phyloP scores from a whole-genome alignment of 768 basidiomycete genomes.

The Brasilioporus rufonigricans region DNA sequence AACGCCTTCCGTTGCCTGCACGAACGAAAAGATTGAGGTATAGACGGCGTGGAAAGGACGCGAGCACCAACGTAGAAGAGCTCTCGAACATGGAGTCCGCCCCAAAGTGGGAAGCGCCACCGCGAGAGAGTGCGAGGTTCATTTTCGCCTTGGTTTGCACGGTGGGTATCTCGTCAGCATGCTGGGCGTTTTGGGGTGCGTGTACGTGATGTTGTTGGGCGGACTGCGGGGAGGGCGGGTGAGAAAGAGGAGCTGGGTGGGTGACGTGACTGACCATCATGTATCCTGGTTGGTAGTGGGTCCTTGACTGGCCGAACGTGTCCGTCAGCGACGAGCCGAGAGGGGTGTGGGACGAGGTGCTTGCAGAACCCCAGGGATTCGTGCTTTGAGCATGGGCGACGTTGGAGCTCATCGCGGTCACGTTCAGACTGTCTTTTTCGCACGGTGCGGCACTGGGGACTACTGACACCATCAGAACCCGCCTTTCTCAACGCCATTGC shows the following conservation, averaged over 20 bases:
- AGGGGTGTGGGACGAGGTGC: conserved; percentile 38
- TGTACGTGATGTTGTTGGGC: conserved; percentile 60
- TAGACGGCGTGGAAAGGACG: background rate
- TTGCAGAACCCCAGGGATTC: conserved; percentile 51
- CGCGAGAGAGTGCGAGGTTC: conserved; percentile 64
- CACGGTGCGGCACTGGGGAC: no score
- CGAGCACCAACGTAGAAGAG: conserved; percentile 32
- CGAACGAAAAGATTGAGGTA: conserved; percentile 4
- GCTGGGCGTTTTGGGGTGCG: conserved; percentile 54
- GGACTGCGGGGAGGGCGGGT: conserved; percentile 39
- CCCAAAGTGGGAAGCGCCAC: conserved; percentile 69
- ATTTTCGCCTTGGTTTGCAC: conserved; percentile 81
- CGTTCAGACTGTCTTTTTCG: background rate
- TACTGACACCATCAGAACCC: no score
- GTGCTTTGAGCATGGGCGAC: conserved; percentile 43
- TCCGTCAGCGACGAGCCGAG: conserved; percentile 60
- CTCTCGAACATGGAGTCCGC: conserved; percentile 86
- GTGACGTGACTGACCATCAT: conserved; percentile 56
- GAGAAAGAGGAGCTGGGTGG: background rate
- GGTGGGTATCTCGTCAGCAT: conserved; percentile 70
- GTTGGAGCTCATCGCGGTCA: conserved; percentile 21
- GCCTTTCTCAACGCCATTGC: no score
- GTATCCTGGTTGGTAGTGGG: conserved; percentile 80
- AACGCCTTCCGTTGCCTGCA: conserved; percentile 58
- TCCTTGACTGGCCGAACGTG: conserved; percentile 65